Conservation (phyloP, 1,284 basidiomycete species). For the Waitea zeae region DNA sequence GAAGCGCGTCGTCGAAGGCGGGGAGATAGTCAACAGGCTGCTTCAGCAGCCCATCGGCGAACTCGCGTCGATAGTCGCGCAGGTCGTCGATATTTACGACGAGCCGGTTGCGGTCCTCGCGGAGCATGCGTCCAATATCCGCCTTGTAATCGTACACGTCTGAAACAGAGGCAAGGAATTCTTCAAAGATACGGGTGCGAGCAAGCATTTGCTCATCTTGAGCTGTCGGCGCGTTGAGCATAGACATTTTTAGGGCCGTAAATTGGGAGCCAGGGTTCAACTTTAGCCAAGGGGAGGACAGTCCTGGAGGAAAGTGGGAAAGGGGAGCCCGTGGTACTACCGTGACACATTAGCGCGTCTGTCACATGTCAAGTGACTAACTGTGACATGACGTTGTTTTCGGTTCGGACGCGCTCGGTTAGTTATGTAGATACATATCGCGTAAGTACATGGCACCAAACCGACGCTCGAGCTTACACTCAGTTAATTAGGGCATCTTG, state of each 20-base stretch:
- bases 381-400: too few relatives aligned
- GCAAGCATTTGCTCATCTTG: constrained; percentile 63
- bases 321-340: neutral
- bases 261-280: too few relatives aligned
- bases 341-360: neutral
- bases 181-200: constrained; percentile 66
- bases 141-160: constrained; percentile 73
- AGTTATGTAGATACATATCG: too few relatives aligned
- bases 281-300: too few relatives aligned
- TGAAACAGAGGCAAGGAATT: constrained; percentile 75
- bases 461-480: too few relatives aligned
- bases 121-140: constrained; percentile 75
- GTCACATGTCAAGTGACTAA: constrained; percentile 10
- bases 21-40: constrained; percentile 84
- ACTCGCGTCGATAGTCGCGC: constrained; percentile 82
- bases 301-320: neutral
- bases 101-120: constrained; percentile 73
- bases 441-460: too few relatives aligned
- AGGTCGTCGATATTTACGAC: constrained; percentile 96
- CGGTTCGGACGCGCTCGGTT: too few relatives aligned
- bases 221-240: constrained; percentile 37
- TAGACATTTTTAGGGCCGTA: too few relatives aligned
- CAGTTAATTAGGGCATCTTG: too few relatives aligned
- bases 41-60: constrained; percentile 70
- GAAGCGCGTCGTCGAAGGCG: constrained; percentile 80